These are phyloP conservation scores for Candida khao-thaluensis DNA, from an alignment of 805 yeast genomes.

Conservation along the genomic window DNA sequence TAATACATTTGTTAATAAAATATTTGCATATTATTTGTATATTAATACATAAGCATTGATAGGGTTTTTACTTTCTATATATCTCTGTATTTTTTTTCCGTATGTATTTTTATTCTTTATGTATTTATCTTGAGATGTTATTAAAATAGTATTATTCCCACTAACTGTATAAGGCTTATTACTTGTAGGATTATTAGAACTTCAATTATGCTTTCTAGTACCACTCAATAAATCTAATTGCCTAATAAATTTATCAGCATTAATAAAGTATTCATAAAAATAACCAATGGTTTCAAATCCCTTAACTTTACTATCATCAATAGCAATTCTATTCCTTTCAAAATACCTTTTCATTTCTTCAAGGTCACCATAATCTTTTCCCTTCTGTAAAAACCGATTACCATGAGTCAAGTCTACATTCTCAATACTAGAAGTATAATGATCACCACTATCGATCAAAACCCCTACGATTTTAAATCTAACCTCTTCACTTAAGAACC, in stretches of 20 bases:
- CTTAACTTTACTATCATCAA: conserved; percentile 2
- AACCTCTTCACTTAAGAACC: conserved; percentile 18
- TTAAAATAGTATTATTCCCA: too few relatives aligned
- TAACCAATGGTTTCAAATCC: neutral
- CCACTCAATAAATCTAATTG: conserved; percentile 19
- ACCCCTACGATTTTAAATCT: conserved; percentile 33
- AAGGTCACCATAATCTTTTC: neutral
- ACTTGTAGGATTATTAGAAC: too few relatives aligned
- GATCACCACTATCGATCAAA: conserved; percentile 41
- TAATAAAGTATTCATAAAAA: conserved; percentile 19
- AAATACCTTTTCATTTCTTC: conserved; percentile 16
- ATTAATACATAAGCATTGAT: too few relatives aligned
- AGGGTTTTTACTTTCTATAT: too few relatives aligned
- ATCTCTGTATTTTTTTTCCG: too few relatives aligned
- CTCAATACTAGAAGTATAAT: conserved; percentile 21
- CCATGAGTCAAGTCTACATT: conserved; percentile 10
- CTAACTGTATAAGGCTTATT: too few relatives aligned
- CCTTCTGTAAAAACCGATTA: neutral
- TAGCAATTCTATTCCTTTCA: conserved; percentile 14
- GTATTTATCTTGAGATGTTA: too few relatives aligned
- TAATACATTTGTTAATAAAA: neutral
- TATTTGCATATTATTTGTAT: too few relatives aligned
- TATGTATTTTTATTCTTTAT: too few relatives aligned
- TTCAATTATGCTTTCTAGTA: too few relatives aligned
- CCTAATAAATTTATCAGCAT: conserved; percentile 24